Evolutionary conservation across 352 stramenopile species (phyloP).

Genomic region (Phytophthora meadii): DNA sequence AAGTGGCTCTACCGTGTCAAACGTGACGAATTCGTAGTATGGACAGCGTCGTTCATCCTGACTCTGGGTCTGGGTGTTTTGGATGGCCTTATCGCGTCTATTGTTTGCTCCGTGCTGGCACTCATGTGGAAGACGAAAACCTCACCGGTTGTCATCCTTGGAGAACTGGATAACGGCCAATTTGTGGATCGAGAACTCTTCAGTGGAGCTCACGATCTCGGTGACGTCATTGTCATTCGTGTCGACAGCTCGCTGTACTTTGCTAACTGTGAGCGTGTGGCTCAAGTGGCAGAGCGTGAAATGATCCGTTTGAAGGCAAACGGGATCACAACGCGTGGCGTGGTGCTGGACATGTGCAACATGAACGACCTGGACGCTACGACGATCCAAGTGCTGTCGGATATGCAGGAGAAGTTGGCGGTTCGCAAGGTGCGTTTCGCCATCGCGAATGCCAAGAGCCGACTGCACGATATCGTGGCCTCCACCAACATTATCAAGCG

Average conservation of each 20-base stretch:
- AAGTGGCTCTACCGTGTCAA: conserved; percentile 79
- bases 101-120: conserved; percentile 59
- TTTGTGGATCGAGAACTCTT: conserved; percentile 50
- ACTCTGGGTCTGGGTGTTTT: conserved; percentile 58
- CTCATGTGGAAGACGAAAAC: conserved; percentile 68
- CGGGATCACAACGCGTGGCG: conserved; percentile 39
- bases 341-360: conserved; percentile 59
- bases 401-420: conserved; percentile 64
- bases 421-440: conserved; percentile 51
- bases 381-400: conserved; percentile 65
- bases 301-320: conserved; percentile 35
- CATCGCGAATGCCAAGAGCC: conserved; percentile 54
- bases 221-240: conserved; percentile 51
- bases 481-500: conserved; percentile 60
- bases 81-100: conserved; percentile 55
- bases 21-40: conserved; percentile 64
- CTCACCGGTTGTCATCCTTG: conserved; percentile 46
- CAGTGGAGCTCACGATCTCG: conserved; percentile 37
- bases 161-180: conserved; percentile 44
- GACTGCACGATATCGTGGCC: conserved; percentile 51
- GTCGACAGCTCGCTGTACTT: conserved; percentile 70
- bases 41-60: conserved; percentile 55
- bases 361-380: conserved; percentile 77
- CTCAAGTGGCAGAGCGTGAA: conserved; percentile 48
- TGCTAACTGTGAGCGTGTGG: conserved; percentile 63